Conservation (phyloP, 2,329 filamentous ascomycete species). For the Phialophora expanda region DNA sequence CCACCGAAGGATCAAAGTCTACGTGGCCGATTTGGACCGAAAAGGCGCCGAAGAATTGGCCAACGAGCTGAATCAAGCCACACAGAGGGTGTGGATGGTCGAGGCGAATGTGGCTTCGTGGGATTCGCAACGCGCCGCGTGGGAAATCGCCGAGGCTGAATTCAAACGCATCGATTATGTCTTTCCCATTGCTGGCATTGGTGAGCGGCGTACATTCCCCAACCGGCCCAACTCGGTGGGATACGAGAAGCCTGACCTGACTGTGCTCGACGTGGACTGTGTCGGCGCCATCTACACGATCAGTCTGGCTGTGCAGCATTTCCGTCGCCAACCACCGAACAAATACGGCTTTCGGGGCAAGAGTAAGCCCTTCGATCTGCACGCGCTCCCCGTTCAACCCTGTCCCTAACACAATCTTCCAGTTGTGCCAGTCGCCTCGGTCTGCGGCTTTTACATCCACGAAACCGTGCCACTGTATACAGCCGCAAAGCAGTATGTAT, state of each 20-base stretch:
- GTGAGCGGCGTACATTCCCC: slow-evolving; percentile 46
- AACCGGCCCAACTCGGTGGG: slow-evolving; percentile 21
- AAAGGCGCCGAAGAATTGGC: too few species aligned
- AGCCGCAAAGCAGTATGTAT: too few species aligned
- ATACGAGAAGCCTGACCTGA: slow-evolving; percentile 49
- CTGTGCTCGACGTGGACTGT: slow-evolving; percentile 48
- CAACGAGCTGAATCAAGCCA: too few species aligned
- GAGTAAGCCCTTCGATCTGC: too few species aligned
- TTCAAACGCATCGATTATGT: slow-evolving; percentile 48
- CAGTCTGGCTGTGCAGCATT: slow-evolving; percentile 51
- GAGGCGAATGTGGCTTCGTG: slow-evolving; percentile 26
- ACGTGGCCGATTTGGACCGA: too few species aligned
- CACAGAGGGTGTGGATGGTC: neutral
- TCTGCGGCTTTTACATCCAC: too few species aligned
- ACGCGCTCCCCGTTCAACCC: too few species aligned
- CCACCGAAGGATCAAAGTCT: too few species aligned
- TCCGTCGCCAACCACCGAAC: slow-evolving; percentile 42
- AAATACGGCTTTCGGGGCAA: too few species aligned
- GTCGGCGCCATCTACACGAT: slow-evolving; percentile 50
- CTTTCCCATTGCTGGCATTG: slow-evolving; percentile 50
- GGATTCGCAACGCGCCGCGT: slow-evolving; percentile 40
- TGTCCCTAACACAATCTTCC: too few species aligned
- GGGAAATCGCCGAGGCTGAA: slow-evolving; percentile 43
- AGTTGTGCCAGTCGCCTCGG: too few species aligned
- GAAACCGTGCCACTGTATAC: too few species aligned